These are phyloP conservation scores for Curvularia verruculosa DNA, from an alignment of 2,329 filamentous ascomycete species.

Conservation along the genomic window DNA sequence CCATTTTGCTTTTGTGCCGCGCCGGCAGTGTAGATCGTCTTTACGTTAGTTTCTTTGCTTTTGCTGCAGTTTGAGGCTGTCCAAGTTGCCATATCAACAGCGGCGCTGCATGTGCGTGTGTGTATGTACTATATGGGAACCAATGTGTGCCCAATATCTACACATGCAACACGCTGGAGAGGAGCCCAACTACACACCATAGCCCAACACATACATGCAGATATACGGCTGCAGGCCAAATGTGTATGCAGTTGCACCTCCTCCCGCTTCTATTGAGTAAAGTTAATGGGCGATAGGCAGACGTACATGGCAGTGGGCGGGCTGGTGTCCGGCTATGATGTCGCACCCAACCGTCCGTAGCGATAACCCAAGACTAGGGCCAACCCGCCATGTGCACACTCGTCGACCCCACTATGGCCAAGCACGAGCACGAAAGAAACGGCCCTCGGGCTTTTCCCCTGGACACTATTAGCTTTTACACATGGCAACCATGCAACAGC, in stretches of 20 bases:
- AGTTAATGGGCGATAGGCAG: not conserved
- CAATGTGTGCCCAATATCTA: not conserved
- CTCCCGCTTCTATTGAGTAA: not conserved
- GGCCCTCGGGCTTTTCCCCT: not conserved
- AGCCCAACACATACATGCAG: not conserved
- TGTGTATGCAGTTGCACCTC: not conserved
- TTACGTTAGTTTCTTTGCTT: not conserved
- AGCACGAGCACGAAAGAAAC: not conserved
- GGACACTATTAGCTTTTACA: not conserved
- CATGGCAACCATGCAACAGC: not conserved
- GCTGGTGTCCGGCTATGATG: not conserved
- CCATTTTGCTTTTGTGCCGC: not conserved
- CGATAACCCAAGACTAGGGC: not conserved
- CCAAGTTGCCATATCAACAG: slow-evolving; percentile 3
- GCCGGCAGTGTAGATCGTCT: not conserved
- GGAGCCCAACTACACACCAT: not conserved
- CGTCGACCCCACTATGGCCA: not conserved
- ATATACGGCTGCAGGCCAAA: not conserved
- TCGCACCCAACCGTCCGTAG: not conserved
- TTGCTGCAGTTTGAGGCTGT: not conserved
- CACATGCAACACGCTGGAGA: not conserved
- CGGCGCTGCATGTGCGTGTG: not conserved
- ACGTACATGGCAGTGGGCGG: not conserved
- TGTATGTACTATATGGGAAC: not conserved
- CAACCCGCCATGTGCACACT: not conserved